phyloP scores from a whole-genome alignment of 2,329 filamentous ascomycete species.

The Claviceps pusilla region DNA sequence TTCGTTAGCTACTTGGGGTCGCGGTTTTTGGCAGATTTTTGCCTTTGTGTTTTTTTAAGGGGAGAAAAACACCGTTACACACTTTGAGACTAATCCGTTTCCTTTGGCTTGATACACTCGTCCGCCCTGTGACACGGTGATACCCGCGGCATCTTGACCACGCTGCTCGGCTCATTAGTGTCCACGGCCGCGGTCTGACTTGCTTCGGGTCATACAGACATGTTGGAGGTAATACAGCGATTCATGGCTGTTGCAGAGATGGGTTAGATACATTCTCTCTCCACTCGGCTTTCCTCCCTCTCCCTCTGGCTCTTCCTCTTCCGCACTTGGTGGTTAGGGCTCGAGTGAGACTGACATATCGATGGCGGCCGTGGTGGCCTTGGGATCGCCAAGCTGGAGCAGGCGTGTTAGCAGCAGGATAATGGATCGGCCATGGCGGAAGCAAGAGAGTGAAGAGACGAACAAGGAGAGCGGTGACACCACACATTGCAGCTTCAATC shows the following conservation, averaged over 20 bases:
- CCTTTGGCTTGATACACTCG: slow-evolving; percentile 82
- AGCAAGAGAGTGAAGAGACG: background rate
- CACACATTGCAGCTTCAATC: slow-evolving; percentile 1
- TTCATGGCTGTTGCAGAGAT: slow-evolving; percentile 34
- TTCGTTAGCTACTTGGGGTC: slow-evolving; percentile 17
- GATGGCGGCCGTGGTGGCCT: slow-evolving; percentile 33
- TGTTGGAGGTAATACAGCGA: slow-evolving; percentile 54
- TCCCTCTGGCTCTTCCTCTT: background rate
- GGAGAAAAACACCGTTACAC: background rate
- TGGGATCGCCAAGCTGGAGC: slow-evolving; percentile 18
- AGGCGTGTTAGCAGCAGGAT: background rate
- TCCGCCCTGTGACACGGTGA: slow-evolving; percentile 63
- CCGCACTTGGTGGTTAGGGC: background rate
- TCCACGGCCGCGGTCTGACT: background rate
- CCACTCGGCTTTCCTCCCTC: background rate
- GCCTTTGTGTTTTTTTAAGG: background rate
- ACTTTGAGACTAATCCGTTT: background rate
- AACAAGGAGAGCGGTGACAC: slow-evolving; percentile 2
- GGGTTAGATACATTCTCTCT: background rate
- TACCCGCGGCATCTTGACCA: slow-evolving; percentile 79
- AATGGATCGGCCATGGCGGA: background rate
- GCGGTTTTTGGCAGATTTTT: slow-evolving; percentile 19
- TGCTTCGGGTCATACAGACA: slow-evolving; percentile 13
- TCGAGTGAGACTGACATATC: slow-evolving; percentile 28
- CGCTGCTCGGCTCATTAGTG: slow-evolving; percentile 3